phyloP scores from a whole-genome alignment of 2,329 filamentous ascomycete species.

The Pseudogymnoascus sp. region DNA sequence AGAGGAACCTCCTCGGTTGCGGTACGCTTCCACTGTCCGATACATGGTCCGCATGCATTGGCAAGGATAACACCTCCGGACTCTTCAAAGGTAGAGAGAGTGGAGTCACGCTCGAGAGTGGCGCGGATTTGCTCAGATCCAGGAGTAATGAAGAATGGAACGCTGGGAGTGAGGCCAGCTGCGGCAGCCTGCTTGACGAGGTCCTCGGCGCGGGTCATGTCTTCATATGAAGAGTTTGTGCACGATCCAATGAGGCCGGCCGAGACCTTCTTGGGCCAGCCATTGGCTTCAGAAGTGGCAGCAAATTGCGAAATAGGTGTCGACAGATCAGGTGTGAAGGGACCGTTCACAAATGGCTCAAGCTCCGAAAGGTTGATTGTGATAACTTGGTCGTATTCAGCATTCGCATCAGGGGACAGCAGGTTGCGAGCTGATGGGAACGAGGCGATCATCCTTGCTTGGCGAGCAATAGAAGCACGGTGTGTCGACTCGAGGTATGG shows the following conservation, averaged over 20 bases:
- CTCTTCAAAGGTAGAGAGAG: constrained; percentile 73
- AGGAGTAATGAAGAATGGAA: constrained; percentile 92
- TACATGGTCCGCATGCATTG: constrained; percentile 91
- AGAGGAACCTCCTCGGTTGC: constrained; percentile 53
- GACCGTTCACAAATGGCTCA: constrained; percentile 94
- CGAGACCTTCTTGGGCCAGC: constrained; percentile 86
- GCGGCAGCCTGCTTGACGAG: constrained; percentile 84
- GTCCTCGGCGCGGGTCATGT: constrained; percentile 93
- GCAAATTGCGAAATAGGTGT: constrained; percentile 89
- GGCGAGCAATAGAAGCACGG: constrained; percentile 40
- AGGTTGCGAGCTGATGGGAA: constrained; percentile 45
- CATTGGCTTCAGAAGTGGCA: constrained; percentile 69
- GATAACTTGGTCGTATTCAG: constrained; percentile 84
- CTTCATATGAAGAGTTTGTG: constrained; percentile 97
- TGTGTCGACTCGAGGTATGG: constrained; percentile 84
- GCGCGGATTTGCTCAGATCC: constrained; percentile 95
- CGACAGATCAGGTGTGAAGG: constrained; percentile 91
- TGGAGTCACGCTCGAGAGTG: constrained; percentile 82
- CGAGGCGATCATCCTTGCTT: constrained; percentile 25
- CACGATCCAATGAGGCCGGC: constrained; percentile 95
- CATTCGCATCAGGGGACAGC: constrained; percentile 69
- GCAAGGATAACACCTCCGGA: constrained; percentile 86
- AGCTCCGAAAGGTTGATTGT: constrained; percentile 83
- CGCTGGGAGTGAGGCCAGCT: constrained; percentile 82
- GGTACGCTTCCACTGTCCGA: constrained; percentile 90